A percentile compares a stretch with the other conserved stretches of the same genome.
Conservation (phyloP, 129 eudicot genomes). For the Mikania micrantha region DNA sequence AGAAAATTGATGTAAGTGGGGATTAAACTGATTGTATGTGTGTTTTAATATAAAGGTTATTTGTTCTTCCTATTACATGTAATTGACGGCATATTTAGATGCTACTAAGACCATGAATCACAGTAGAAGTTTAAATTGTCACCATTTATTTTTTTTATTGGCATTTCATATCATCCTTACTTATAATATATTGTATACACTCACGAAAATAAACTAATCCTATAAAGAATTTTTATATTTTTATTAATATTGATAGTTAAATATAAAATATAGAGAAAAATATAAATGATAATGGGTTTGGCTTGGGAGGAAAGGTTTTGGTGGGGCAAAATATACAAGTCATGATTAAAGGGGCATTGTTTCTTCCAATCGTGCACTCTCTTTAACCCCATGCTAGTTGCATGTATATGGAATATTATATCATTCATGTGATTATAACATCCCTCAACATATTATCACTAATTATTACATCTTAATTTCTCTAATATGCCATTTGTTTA, state of each 20-base stretch:
- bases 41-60: too few relatives aligned
- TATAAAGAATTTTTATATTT: too few relatives aligned
- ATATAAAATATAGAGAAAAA: neutral
- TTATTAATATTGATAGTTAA: neutral
- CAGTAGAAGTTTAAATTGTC: neutral
- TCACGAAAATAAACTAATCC: too few relatives aligned
- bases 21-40: too few relatives aligned
- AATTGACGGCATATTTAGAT: too few relatives aligned
- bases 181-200: too few relatives aligned
- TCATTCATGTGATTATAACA: conserved; percentile 4
- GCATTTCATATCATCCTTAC: neutral
- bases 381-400: conserved; percentile 31
- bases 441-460: neutral
- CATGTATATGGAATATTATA: neutral
- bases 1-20: too few relatives aligned
- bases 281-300: conserved; percentile 15
- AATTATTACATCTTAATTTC: conserved; percentile 3
- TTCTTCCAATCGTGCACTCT: conserved; percentile 20
- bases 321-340: conserved; percentile 20
- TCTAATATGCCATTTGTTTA: too few relatives aligned
- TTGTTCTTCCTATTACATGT: too few relatives aligned
- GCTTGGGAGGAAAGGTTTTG: conserved; percentile 20
- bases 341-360: conserved; percentile 20
- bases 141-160: neutral
- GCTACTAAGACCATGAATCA: neutral